Base-by-base conservation (phyloP, 345 rosid species). In the Melaleuca quinquenervia region DNA sequence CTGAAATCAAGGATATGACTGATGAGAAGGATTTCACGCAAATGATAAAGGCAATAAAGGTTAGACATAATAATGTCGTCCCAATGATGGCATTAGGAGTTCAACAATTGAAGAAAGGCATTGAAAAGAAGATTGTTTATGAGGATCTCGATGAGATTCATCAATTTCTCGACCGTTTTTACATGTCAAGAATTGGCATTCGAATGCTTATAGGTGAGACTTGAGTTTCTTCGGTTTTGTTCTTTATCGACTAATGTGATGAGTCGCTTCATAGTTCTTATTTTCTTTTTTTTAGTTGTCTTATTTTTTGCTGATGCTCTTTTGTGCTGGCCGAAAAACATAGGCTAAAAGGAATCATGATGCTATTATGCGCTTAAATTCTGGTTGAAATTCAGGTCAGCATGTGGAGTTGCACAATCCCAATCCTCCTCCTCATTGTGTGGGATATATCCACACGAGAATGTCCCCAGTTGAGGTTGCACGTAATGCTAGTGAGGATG, bases 341-440 rank as follows among this genome's bases (percentile, higher is more conserved):
- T 20, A 50, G 27, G 80, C 29, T 52, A 29, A 82, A 51, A 74
- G 52, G 50, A 41, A 85, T 84, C 87, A 51, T 9, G 48, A 36
- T 32, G 55, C 76, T 21, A 51, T 50, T 82, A 50, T 32, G 32
- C 45, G 22, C 60, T 84, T 84, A n/a, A 74, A 32, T 62, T 83
- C 50, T 87, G 84, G 87, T 84, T 90, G 87, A 89, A 89, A 84
- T 91, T 74, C 97, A 96, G 99, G 98, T 92, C 99, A 98, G 94
- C 99, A 98, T 82, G 99, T 98, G 87, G 98, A 98, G 91, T 89
- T 98, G 92, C 99, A 98, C 90, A 96, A 96, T 90, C 97, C 97
- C 56, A 93, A 94, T 44, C 98, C 99, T 8, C 94, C 94, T 85
- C 98, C 94, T 82, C 92, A 94, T 87, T 90, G 91, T 21, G 92